Conservation (phyloP, 1,284 basidiomycete genomes). For the Serendipita sp. region DNA sequence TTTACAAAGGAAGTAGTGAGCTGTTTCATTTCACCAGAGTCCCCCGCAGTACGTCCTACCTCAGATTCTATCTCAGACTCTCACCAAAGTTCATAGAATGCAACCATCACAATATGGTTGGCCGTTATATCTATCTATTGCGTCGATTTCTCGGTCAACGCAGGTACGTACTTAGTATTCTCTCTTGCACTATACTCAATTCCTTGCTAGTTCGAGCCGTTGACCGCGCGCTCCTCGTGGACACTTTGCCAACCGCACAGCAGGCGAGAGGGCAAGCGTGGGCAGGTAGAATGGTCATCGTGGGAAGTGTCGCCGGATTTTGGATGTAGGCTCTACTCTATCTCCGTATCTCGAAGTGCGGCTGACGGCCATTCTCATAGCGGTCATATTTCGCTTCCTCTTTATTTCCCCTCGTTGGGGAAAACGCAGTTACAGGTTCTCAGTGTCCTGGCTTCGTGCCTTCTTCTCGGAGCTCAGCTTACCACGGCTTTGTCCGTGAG, state of each 20-base stretch:
- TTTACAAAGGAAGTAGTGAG: conserved; percentile 65
- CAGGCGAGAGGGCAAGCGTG: conserved; percentile 89
- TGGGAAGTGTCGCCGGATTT: conserved; percentile 74
- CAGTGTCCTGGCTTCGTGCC: conserved; percentile 29
- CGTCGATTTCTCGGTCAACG: conserved; percentile 90
- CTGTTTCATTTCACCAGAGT: conserved; percentile 35
- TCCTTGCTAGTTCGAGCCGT: conserved; percentile 52
- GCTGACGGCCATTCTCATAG: conserved; percentile 15
- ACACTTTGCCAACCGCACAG: conserved; percentile 47
- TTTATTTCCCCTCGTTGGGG: conserved; percentile 55
- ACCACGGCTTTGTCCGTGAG: conserved; percentile 54
- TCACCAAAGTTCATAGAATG: conserved; percentile 23
- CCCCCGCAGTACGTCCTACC: conserved; percentile 23
- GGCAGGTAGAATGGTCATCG: conserved; percentile 78
- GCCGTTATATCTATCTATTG: conserved; percentile 78
- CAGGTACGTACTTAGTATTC: conserved; percentile 30
- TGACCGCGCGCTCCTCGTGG: conserved; percentile 69
- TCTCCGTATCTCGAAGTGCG: neutral
- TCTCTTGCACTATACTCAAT: neutral
- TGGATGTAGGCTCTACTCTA: conserved; percentile 48
- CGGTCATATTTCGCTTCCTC: conserved; percentile 60
- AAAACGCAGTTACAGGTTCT: conserved; percentile 66
- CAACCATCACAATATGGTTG: conserved; percentile 53
- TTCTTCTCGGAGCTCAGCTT: conserved; percentile 36
- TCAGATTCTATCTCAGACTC: no score